These are phyloP conservation scores for Pseudonitzschia delicatissima DNA, from an alignment of 108 stramenopile genomes.

Conservation along the genomic window DNA sequence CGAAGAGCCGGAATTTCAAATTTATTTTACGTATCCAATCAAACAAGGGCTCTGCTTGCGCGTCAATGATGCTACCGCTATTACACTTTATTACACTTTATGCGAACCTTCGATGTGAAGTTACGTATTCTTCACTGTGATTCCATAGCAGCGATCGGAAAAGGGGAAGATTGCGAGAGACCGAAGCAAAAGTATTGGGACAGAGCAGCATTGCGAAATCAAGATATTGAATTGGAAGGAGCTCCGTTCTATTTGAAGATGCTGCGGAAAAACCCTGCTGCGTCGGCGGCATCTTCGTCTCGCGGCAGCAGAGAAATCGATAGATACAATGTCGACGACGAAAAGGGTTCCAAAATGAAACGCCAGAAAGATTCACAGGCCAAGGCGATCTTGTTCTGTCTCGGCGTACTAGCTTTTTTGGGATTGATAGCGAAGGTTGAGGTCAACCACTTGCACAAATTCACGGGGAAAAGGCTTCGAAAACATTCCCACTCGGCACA, in stretches of 20 bases:
- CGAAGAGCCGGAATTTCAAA: no score
- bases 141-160: no score
- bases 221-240: not conserved
- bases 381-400: not conserved
- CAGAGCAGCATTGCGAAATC: no score
- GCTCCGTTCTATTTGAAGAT: not conserved
- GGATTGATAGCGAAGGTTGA: constrained; percentile 13
- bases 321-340: not conserved
- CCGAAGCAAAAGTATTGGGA: no score
- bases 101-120: no score
- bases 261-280: not conserved
- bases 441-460: constrained; percentile 12
- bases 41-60: no score
- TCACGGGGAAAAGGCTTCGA: not conserved
- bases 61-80: no score
- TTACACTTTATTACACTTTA: no score
- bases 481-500: not conserved
- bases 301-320: not conserved
- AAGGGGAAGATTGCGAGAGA: no score
- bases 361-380: constrained; percentile 19
- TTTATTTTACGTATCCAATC: no score
- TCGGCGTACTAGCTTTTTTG: constrained; percentile 18
- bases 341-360: constrained; percentile 22
- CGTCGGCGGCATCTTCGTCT: not conserved
- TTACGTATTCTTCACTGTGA: no score